Evolutionary conservation across 441 rosid species (phyloP), one percentile per base, ranked within the genome.

Genomic region (Iberis amara): DNA sequence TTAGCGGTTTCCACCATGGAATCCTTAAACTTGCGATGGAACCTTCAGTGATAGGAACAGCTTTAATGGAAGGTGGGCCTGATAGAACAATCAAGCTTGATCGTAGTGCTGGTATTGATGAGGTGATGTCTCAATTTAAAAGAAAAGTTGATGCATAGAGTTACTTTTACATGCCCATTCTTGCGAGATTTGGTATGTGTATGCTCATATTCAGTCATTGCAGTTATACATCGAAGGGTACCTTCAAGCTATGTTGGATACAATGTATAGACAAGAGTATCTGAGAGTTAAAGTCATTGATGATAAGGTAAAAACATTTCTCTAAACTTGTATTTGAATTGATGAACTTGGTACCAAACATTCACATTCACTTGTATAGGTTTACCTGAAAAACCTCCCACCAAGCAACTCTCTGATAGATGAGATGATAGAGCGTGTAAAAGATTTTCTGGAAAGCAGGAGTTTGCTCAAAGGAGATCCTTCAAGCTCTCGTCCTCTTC

Each of bases 171-270:
- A 28, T 11, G n/a, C n/a, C n/a, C n/a, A 40, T 47, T 39, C 31
- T 63, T 27, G 11, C 12, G 21, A 48, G 40, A 36, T 51, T 49
- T 56, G 12, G 52, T 36, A 18, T 28, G 14, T 38, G 47, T 57
- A 65, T 49, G 40, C 15, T 52, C 14, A 53, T 35, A 41, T 39
- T 47, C 12, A 40, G 14, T 52, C 6, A 12, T 43, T 70, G 80
- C 91, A 83, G 96, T 68, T 85, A 55, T 91, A 88, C 67, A 79
- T 91, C 67, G 95, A 91, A 78, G 96, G 98, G 35, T 91, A 88
- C 76, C 82, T 88, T 59, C 95, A 88, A 77, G 98, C 98, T 49
- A 85, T 88, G 96, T 62, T 91, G 80, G 95, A 91, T 70, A 44
- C 85, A 2, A 73, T 78, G 72, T 91, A 83, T 64, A 82, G 85